Evolutionary conservation across 2,329 filamentous ascomycete species (phyloP).

Genomic region (Stagonosporopsis vannaccii): DNA sequence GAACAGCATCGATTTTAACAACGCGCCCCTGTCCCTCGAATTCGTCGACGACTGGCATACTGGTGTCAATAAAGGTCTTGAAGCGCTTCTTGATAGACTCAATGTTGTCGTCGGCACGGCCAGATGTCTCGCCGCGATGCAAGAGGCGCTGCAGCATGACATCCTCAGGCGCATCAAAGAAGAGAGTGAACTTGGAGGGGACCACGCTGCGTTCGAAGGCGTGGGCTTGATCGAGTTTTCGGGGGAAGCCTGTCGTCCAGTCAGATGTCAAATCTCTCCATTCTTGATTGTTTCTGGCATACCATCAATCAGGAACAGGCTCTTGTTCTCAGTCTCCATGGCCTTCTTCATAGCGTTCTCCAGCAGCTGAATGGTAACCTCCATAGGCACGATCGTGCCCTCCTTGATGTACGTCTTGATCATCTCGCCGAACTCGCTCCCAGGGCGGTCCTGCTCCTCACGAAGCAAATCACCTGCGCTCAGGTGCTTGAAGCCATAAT

Average conservation of each 20-base stretch:
- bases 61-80: constrained; percentile 90
- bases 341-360: constrained; percentile 88
- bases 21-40: constrained; percentile 80
- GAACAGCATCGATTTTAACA: constrained; percentile 78
- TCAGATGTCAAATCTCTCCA: not conserved
- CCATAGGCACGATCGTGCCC: constrained; percentile 97
- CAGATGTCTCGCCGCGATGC: constrained; percentile 91
- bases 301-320: constrained; percentile 77
- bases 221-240: constrained; percentile 95
- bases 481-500: constrained; percentile 92
- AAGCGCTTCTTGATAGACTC: constrained; percentile 98
- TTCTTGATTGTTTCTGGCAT: constrained; percentile 10
- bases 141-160: constrained; percentile 86
- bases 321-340: constrained; percentile 62
- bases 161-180: constrained; percentile 91
- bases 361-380: constrained; percentile 90
- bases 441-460: constrained; percentile 87
- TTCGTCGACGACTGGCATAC: constrained; percentile 94
- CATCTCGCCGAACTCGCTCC: constrained; percentile 87
- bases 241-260: constrained; percentile 73
- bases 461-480: constrained; percentile 92
- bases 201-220: constrained; percentile 93
- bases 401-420: constrained; percentile 95
- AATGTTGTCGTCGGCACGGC: constrained; percentile 89
- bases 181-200: constrained; percentile 83